phyloP scores from a whole-genome alignment of 176 grass and related monocot genomes.

The Pontederia paniculata region DNA sequence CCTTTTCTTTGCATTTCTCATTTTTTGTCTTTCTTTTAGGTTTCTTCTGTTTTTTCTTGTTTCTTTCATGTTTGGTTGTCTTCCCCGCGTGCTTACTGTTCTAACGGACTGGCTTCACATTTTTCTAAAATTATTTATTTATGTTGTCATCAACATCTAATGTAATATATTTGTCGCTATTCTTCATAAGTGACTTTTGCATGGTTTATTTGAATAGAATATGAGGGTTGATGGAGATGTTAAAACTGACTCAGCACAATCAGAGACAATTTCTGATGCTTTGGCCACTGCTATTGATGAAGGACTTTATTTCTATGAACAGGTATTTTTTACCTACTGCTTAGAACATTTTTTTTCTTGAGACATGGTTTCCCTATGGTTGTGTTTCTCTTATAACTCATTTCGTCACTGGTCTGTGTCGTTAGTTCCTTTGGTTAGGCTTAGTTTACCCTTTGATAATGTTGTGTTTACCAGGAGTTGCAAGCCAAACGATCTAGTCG shows the following conservation, averaged over 20 bases:
- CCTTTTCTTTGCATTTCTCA: no score
- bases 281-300: conserved; percentile 75
- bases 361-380: neutral
- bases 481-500: conserved; percentile 29
- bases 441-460: no score
- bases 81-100: no score
- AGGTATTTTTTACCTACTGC: conserved; percentile 25
- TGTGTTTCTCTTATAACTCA: neutral
- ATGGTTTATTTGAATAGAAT: conserved; percentile 40
- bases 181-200: conserved; percentile 14
- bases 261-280: conserved; percentile 63
- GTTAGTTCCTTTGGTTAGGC: neutral
- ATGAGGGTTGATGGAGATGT: conserved; percentile 38
- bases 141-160: no score
- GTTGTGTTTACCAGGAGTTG: conserved; percentile 34
- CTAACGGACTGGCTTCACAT: no score
- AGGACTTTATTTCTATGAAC: conserved; percentile 71
- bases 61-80: no score
- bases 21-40: no score
- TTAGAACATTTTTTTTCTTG: neutral
- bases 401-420: neutral
- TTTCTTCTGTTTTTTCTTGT: no score
- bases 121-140: no score
- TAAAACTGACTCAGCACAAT: conserved; percentile 28
- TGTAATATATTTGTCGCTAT: neutral